Evolutionary conservation across 805 yeast genomes (phyloP).

Genomic region (Schizosaccharomyces octosporus): DNA sequence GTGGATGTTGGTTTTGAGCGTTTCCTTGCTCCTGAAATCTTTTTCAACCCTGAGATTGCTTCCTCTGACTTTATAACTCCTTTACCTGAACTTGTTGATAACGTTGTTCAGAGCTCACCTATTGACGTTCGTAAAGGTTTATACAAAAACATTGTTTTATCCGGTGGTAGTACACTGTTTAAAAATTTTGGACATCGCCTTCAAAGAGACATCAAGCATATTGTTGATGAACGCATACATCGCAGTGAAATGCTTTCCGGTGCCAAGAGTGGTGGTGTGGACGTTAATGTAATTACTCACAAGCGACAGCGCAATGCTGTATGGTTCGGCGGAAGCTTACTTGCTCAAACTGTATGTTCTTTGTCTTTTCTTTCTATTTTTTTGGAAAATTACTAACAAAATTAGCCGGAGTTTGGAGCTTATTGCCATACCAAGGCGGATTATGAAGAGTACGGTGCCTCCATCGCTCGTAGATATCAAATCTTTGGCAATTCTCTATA

Average conservation of each 20-base stretch:
- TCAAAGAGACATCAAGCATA: slow-evolving; percentile 72
- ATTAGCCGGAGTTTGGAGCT: slow-evolving; percentile 56
- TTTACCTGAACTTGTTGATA: slow-evolving; percentile 84
- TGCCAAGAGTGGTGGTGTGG: slow-evolving; percentile 72
- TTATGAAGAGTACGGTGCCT: slow-evolving; percentile 94
- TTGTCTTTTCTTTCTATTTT: not conserved
- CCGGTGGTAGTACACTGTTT: slow-evolving; percentile 98
- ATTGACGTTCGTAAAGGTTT: slow-evolving; percentile 94
- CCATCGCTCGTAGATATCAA: slow-evolving; percentile 42
- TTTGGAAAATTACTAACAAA: slow-evolving; percentile 2
- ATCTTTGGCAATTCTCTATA: slow-evolving; percentile 7
- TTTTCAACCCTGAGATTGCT: slow-evolving; percentile 92
- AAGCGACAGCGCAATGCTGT: slow-evolving; percentile 96
- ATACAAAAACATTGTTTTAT: slow-evolving; percentile 79
- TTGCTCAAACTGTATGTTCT: slow-evolving; percentile 51
- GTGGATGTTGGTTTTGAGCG: slow-evolving; percentile 96
- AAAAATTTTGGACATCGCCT: slow-evolving; percentile 92
- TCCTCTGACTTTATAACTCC: slow-evolving; percentile 90
- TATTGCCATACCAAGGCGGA: slow-evolving; percentile 93
- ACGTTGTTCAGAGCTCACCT: slow-evolving; percentile 82
- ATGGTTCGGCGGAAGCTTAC: slow-evolving; percentile 94
- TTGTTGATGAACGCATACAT: slow-evolving; percentile 74
- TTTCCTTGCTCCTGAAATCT: slow-evolving; percentile 95
- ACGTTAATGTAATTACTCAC: slow-evolving; percentile 88
- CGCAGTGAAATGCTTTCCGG: slow-evolving; percentile 53